A percentile compares a stretch with the other conserved stretches of the same genome.
Evolutionary conservation across 768 basidiomycete species (phyloP).

Genomic region (Piloderma croceum): DNA sequence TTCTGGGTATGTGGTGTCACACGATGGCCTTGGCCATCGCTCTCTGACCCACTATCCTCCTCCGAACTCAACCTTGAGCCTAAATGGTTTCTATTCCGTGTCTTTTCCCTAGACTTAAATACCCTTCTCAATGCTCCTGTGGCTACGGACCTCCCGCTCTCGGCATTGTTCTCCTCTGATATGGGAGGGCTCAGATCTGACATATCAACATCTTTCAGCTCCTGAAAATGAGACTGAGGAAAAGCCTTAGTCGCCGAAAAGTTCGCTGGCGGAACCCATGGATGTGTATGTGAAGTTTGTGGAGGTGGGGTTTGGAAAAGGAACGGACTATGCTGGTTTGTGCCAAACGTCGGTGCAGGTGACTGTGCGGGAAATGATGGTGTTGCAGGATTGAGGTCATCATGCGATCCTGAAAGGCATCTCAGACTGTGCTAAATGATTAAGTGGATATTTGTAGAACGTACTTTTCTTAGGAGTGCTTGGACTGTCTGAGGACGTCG

Average conservation of each 20-base stretch:
- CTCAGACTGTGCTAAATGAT: conserved; percentile 5
- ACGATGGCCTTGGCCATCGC: conserved; percentile 36
- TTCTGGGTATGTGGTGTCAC: conserved; percentile 41
- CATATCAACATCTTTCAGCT: conserved; percentile 72
- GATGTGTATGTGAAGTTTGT: conserved; percentile 36
- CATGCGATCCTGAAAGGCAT: conserved; percentile 38
- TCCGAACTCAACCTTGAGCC: conserved; percentile 27
- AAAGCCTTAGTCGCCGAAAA: conserved; percentile 59
- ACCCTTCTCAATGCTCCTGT: conserved; percentile 62
- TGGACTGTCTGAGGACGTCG: conserved; percentile 35
- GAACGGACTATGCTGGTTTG: conserved; percentile 66
- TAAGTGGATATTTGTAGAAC: conserved; percentile 18
- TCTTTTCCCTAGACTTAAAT: conserved; percentile 53
- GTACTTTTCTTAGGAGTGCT: conserved; percentile 65
- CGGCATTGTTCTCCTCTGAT: conserved; percentile 32
- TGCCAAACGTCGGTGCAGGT: conserved; percentile 51
- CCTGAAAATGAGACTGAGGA: conserved; percentile 37
- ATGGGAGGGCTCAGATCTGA: conserved; percentile 60
- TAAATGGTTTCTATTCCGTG: conserved; percentile 26
- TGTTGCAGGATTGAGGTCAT: conserved; percentile 36
- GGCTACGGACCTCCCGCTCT: conserved; percentile 48
- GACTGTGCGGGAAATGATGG: conserved; percentile 30
- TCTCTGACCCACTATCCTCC: conserved; percentile 37
- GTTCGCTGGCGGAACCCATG: conserved; percentile 62
- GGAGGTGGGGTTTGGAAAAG: conserved; percentile 56